Percentiles rank a stretch among this genome's conserved stretches.
Conservation (phyloP, 148 eudicot species). For the Vaccinium myrtillus region DNA sequence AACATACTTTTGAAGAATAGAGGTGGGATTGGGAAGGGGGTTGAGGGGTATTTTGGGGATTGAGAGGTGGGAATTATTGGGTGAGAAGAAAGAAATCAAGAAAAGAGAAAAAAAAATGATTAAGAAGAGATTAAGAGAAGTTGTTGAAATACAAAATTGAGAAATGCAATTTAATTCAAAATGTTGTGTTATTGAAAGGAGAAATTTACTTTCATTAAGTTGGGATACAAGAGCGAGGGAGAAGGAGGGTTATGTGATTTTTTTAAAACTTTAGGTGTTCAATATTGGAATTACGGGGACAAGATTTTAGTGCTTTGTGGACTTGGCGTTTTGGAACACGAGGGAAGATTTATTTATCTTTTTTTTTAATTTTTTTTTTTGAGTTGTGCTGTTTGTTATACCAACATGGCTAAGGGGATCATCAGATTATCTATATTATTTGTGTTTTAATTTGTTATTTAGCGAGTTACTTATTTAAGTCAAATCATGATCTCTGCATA, state of each 20-base stretch:
- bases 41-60: slow-evolving; percentile 24
- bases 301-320: neutral
- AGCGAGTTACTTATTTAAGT: neutral
- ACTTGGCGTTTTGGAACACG: neutral
- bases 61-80: slow-evolving; percentile 24
- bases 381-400: neutral
- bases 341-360: neutral
- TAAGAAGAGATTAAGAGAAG: neutral
- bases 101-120: neutral
- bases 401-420: neutral
- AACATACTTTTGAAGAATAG: slow-evolving; percentile 24
- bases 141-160: neutral
- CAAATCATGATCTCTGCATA: neutral
- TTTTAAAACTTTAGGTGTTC: neutral
- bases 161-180: neutral
- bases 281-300: neutral
- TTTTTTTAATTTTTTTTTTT: neutral
- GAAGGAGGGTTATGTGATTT: neutral
- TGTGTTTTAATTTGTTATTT: neutral
- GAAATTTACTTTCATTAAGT: neutral
- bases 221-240: neutral
- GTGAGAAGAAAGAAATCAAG: neutral
- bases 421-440: slow-evolving; percentile 15
- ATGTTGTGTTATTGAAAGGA: neutral
- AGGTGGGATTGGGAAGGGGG: slow-evolving; percentile 11